Percentiles rank a stretch among this genome's conserved stretches.
Conservation (phyloP, 768 basidiomycete genomes). For the Suillus alpinus region DNA sequence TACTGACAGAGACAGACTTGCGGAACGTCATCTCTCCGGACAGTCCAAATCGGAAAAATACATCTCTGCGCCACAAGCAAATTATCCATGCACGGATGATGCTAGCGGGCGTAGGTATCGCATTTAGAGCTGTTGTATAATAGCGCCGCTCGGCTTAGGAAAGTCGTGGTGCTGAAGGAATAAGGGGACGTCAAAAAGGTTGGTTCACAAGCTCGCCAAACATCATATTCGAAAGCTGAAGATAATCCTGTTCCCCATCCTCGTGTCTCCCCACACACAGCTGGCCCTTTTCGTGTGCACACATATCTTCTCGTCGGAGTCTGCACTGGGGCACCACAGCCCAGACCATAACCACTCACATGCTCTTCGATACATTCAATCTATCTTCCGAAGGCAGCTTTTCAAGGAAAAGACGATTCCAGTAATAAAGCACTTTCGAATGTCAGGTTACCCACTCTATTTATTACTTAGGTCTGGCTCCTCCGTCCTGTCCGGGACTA, state of each 20-base stretch:
- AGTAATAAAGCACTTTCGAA: neutral
- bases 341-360: constrained; percentile 53
- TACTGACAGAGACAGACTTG: too few relatives aligned
- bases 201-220: constrained; percentile 59
- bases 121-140: too few relatives aligned
- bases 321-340: constrained; percentile 29
- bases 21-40: too few relatives aligned
- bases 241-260: constrained; percentile 46
- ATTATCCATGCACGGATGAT: too few relatives aligned
- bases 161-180: neutral
- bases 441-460: neutral
- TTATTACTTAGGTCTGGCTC: neutral
- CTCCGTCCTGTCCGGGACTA: constrained; percentile 26
- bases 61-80: too few relatives aligned
- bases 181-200: neutral
- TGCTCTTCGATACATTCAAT: constrained; percentile 64
- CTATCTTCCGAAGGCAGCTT: constrained; percentile 25
- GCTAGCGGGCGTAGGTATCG: too few relatives aligned
- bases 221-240: constrained; percentile 47
- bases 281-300: constrained; percentile 55
- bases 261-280: constrained; percentile 63
- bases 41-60: too few relatives aligned
- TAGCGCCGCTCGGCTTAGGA: too few relatives aligned
- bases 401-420: too few relatives aligned
- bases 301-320: constrained; percentile 47